Evolutionary conservation across 2,329 filamentous ascomycete genomes (phyloP).

Genomic region (Curvularia sp.): DNA sequence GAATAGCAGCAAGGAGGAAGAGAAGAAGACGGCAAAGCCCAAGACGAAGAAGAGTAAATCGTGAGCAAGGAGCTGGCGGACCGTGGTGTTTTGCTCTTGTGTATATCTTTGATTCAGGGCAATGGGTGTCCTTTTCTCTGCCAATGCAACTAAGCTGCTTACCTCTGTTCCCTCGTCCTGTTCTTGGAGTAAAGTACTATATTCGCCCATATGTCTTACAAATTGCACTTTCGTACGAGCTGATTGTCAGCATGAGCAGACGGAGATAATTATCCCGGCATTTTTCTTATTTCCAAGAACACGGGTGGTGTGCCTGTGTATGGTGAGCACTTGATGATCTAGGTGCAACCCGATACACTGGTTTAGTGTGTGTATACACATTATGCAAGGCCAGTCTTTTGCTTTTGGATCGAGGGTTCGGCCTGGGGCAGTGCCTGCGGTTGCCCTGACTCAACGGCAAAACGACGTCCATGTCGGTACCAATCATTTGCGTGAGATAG

Average conservation of each 20-base stretch:
- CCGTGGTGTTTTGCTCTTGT: not conserved
- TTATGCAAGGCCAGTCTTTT: not conserved
- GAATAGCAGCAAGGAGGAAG: constrained; percentile 22
- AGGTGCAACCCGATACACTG: not conserved
- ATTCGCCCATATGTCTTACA: not conserved
- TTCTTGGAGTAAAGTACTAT: not conserved
- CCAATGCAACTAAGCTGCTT: not conserved
- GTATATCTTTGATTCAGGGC: not conserved
- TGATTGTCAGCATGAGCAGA: not conserved
- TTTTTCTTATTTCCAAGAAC: constrained; percentile 2
- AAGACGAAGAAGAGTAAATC: constrained; percentile 32
- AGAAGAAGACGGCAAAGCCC: not conserved
- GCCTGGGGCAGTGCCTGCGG: not conserved
- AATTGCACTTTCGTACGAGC: not conserved
- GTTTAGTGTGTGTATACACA: not conserved
- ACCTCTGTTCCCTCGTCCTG: not conserved
- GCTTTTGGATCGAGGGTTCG: not conserved
- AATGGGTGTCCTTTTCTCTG: not conserved
- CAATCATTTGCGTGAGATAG: not conserved
- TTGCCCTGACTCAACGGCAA: not conserved
- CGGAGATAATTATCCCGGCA: not conserved
- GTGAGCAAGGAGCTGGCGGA: not conserved
- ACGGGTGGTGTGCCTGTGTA: not conserved
- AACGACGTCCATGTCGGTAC: not conserved
- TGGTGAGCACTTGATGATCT: not conserved